Evolutionary conservation across 2,329 filamentous ascomycete species (phyloP).

Genomic region (Chaetomium sp.): DNA sequence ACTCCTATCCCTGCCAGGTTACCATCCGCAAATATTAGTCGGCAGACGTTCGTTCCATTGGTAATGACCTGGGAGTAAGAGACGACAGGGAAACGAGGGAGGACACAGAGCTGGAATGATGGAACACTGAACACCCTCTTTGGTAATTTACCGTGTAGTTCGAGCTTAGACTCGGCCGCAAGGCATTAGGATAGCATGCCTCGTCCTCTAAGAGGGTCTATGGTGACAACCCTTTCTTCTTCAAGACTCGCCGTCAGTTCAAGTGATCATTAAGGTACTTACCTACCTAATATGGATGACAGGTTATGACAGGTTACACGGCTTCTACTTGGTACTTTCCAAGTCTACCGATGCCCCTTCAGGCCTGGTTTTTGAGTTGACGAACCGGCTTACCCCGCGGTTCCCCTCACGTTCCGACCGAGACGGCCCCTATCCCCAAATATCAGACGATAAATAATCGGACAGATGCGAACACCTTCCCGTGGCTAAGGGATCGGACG

Average conservation of each 20-base stretch:
- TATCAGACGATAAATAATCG: conserved; percentile 12
- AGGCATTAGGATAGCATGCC: not conserved
- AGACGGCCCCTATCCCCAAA: not conserved
- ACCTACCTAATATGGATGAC: not conserved
- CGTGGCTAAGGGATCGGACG: not conserved
- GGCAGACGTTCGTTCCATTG: too few relatives aligned
- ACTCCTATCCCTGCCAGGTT: too few relatives aligned
- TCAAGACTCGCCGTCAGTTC: not conserved
- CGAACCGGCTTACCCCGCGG: conserved; percentile 2
- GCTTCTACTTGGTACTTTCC: not conserved
- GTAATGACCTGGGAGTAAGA: too few relatives aligned
- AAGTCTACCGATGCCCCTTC: not conserved
- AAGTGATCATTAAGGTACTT: not conserved
- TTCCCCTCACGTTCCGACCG: conserved; percentile 12
- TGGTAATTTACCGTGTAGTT: not conserved
- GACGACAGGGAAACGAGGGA: too few relatives aligned
- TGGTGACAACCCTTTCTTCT: not conserved
- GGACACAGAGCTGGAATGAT: too few relatives aligned
- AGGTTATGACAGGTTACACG: not conserved
- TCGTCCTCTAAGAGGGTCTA: not conserved
- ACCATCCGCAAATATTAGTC: too few relatives aligned
- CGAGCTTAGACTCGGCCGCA: not conserved
- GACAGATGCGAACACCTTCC: conserved; percentile 11
- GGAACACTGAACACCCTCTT: too few relatives aligned
- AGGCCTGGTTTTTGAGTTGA: not conserved